These are phyloP conservation scores for Symbiodinium natans DNA, from an alignment of 73 alveolate species.

Conservation along the genomic window DNA sequence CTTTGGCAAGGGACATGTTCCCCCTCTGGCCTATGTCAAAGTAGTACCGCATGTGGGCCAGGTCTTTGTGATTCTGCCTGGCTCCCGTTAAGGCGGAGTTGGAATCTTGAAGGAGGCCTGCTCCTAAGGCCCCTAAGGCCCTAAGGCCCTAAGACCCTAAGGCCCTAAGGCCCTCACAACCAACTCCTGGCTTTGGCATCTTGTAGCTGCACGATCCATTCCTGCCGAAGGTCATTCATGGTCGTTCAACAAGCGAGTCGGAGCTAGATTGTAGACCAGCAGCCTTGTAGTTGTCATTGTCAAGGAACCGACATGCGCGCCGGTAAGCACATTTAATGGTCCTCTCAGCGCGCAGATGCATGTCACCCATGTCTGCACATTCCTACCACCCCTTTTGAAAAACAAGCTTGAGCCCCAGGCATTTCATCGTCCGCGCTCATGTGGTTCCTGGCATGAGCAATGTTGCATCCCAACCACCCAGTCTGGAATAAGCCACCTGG, in stretches of 20 bases:
- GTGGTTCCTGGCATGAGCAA: conserved; percentile 10
- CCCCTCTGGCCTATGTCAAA: neutral
- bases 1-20: too few relatives aligned
- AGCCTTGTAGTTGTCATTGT: conserved; percentile 74
- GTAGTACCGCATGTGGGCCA: conserved; percentile 80
- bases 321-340: conserved; percentile 89
- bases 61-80: conserved; percentile 33
- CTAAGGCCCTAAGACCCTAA: too few relatives aligned
- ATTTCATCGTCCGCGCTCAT: conserved; percentile 59
- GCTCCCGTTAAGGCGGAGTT: too few relatives aligned
- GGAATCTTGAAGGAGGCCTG: too few relatives aligned
- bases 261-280: neutral
- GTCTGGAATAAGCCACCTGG: neutral
- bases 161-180: conserved; percentile 1
- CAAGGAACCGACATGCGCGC: conserved; percentile 52
- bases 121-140: too few relatives aligned
- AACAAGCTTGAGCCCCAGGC: neutral
- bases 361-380: neutral
- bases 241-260: neutral
- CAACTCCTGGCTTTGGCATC: conserved; percentile 58
- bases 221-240: neutral
- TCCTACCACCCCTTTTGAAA: too few relatives aligned
- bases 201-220: conserved; percentile 27
- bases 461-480: neutral
- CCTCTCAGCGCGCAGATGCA: neutral